Evolutionary conservation across 192 early-diverging fungal species (phyloP), one percentile per base, ranked within the genome.

Genomic region (Backusella liffmaniae): DNA sequence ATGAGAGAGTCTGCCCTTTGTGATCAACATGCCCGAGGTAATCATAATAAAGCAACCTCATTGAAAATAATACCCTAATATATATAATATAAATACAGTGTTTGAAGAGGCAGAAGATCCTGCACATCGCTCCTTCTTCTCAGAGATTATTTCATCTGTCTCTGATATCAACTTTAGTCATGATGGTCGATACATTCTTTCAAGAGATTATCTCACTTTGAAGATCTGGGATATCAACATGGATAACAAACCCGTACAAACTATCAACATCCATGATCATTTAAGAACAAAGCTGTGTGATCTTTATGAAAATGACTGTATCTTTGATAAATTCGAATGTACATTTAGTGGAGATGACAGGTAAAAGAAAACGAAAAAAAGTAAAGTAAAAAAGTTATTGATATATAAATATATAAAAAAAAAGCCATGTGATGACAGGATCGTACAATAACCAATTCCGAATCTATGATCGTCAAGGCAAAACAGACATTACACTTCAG

Each of bases 261-360:
- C 94, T 29, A 97, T 99, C 83, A 92, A 90, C 75, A 96, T 99
- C 30, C 97, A 99, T 83, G 96, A 99, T 82, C 94, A 96, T 74
- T 85, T 99, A 46, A 90, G 92, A 82, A 91, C 91, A 83, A 97
- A 97, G 83, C 88, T 99, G 51, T 99, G 97, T 84, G 97, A 99
- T 80, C 84, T 99, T 21, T 99, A 99, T 87, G 97, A 99, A 79
- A 99, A 98, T 85, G 97, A 99, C 82, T 98, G 96, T 82, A 99
- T 99, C 84, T 99, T 99, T 90, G 97, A 99, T 89, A 99, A 99
- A 88, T 99, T 99, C 77, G 97, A 99, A 84, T 97, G 96, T 87
- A 96, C 91, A 53, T 95, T 98, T 75, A 96, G 94, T 82, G 97
- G 96, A 32, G 93, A 97, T 79, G 96, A 96, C 80, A 89, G 86